Conservation (phyloP, 1,139 yeast genomes). For the Suhomyces atakaporum region DNA sequence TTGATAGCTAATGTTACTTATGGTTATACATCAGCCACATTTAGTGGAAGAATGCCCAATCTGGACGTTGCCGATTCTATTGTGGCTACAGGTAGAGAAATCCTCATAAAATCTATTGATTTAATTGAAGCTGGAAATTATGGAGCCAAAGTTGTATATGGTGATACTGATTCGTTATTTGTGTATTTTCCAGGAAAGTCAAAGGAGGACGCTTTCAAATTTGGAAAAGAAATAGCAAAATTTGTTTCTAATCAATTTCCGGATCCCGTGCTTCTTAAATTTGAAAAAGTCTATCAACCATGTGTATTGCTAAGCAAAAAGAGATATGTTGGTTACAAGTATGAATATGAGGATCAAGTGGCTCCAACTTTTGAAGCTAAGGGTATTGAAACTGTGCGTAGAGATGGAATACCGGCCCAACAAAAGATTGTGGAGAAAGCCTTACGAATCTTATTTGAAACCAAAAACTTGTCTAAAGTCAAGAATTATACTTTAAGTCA, state of each 20-base stretch:
- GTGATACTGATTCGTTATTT: constrained; percentile 93
- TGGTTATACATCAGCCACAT: constrained; percentile 93
- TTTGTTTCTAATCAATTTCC: constrained; percentile 71
- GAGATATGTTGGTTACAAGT: constrained; percentile 83
- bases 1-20: constrained; percentile 93
- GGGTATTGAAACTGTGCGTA: constrained; percentile 89
- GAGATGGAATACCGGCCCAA: constrained; percentile 95
- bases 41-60: constrained; percentile 96
- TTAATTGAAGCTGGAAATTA: constrained; percentile 64
- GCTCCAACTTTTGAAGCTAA: constrained; percentile 85
- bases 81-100: constrained; percentile 88
- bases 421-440: constrained; percentile 77
- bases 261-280: constrained; percentile 76
- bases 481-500: constrained; percentile 65
- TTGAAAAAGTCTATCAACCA: constrained; percentile 92
- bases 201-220: constrained; percentile 69
- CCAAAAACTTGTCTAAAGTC: constrained; percentile 68
- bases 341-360: constrained; percentile 56
- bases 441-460: constrained; percentile 67
- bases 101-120: constrained; percentile 68
- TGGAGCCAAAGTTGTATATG: constrained; percentile 94
- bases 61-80: constrained; percentile 93
- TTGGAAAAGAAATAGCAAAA: constrained; percentile 71
- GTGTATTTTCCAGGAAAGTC: constrained; percentile 86
- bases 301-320: constrained; percentile 82